Evolutionary conservation across 345 rosid species (phyloP).

Genomic region (Pugionium dolabratum): DNA sequence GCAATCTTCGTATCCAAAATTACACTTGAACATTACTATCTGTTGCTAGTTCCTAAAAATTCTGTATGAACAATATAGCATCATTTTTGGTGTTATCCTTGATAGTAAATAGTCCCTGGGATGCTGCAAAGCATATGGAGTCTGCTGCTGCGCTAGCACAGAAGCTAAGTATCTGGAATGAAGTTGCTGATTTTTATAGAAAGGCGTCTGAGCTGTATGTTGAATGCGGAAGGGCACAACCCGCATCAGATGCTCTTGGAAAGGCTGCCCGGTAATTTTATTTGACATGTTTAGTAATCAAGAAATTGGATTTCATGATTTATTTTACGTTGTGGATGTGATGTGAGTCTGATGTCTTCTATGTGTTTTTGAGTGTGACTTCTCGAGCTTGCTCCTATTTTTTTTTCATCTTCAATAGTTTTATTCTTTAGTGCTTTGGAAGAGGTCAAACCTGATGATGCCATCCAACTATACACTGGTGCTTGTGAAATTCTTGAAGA

Average conservation of each 20-base stretch:
- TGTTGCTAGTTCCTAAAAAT: constrained; percentile 31
- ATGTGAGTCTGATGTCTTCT: constrained; percentile 9
- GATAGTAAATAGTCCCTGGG: constrained; percentile 73
- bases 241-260: constrained; percentile 95
- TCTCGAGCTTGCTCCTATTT: not conserved
- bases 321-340: not conserved
- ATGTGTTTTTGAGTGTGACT: constrained; percentile 15
- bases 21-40: not conserved
- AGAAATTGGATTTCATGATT: not conserved
- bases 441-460: constrained; percentile 71
- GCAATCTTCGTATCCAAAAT: constrained; percentile 83
- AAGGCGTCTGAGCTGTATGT: constrained; percentile 83
- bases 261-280: constrained; percentile 79
- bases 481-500: constrained; percentile 90
- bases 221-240: constrained; percentile 88
- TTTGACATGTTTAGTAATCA: not conserved
- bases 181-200: constrained; percentile 81
- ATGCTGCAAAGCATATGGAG: constrained; percentile 97
- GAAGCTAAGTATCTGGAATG: constrained; percentile 77
- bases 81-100: constrained; percentile 46
- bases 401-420: not conserved
- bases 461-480: constrained; percentile 78
- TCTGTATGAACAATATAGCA: constrained; percentile 3
- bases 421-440: constrained; percentile 63
- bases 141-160: constrained; percentile 85